Conservation (phyloP, 495 filamentous ascomycete genomes). For the Aspergillus haitiensis region DNA sequence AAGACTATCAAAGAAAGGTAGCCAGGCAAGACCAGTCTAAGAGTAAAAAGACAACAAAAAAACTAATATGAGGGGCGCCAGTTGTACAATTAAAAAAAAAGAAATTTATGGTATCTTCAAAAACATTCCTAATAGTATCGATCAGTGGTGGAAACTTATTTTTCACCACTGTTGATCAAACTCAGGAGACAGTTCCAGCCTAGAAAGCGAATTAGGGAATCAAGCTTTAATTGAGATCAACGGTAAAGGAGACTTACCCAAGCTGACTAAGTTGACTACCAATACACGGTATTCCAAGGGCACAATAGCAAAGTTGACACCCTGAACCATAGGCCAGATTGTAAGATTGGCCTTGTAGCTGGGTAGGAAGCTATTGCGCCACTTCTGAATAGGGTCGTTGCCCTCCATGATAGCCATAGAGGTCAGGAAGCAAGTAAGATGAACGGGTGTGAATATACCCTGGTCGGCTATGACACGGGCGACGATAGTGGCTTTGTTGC, state of each 20-base stretch:
- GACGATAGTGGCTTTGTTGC: conserved; percentile 66
- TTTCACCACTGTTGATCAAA: conserved; percentile 66
- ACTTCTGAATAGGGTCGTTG: conserved; percentile 64
- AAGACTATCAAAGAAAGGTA: not conserved
- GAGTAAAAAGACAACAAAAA: not conserved
- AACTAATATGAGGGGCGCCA: conserved; percentile 10
- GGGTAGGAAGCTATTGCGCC: conserved; percentile 62
- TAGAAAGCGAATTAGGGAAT: conserved; percentile 35
- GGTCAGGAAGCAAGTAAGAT: conserved; percentile 78
- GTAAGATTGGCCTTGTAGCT: conserved; percentile 83
- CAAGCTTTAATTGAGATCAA: too few species aligned
- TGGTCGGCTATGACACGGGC: conserved; percentile 86
- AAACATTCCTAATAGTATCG: conserved; percentile 12
- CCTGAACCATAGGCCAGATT: conserved; percentile 91
- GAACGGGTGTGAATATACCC: conserved; percentile 76
- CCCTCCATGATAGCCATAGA: conserved; percentile 91
- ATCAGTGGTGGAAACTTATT: conserved; percentile 22
- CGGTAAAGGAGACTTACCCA: conserved; percentile 55
- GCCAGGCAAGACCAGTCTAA: not conserved
- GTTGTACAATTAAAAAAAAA: conserved; percentile 13
- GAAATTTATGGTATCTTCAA: conserved; percentile 26
- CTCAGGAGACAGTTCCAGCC: conserved; percentile 98
- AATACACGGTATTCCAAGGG: conserved; percentile 83
- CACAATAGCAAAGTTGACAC: conserved; percentile 86
- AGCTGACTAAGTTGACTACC: conserved; percentile 80